A percentile compares a stretch with the other conserved stretches of the same genome.
Conservation (phyloP, 768 basidiomycete genomes). For the Cyathus striatus region DNA sequence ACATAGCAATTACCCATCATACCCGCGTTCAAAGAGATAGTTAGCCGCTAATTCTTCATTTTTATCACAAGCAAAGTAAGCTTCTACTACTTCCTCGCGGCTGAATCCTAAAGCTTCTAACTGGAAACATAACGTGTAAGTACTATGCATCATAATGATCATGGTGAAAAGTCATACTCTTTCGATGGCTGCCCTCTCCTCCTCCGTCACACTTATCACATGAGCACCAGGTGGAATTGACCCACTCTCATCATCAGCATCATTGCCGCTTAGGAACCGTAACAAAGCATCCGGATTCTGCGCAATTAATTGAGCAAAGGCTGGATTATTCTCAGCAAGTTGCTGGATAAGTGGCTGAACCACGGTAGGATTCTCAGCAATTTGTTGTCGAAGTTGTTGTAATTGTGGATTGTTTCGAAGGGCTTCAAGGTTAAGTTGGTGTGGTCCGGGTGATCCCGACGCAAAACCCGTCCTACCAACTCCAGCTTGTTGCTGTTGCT, state of each 20-base stretch:
- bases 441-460: too few relatives aligned
- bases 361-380: constrained; percentile 71
- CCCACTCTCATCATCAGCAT: constrained; percentile 37
- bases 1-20: constrained; percentile 45
- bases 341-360: constrained; percentile 83
- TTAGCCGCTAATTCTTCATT: constrained; percentile 97
- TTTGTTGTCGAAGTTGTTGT: constrained; percentile 65
- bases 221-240: constrained; percentile 46
- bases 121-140: constrained; percentile 32
- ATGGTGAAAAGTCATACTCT: constrained; percentile 61
- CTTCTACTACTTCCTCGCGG: constrained; percentile 76
- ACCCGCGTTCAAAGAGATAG: constrained; percentile 75
- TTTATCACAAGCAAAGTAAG: constrained; percentile 93
- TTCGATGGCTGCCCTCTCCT: constrained; percentile 86
- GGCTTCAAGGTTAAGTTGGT: constrained; percentile 38
- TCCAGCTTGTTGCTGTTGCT: constrained; percentile 37
- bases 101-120: constrained; percentile 86
- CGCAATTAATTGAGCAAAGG: constrained; percentile 61
- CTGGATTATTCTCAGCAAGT: constrained; percentile 69
- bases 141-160: constrained; percentile 1
- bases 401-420: constrained; percentile 64
- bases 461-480: constrained; percentile 23
- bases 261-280: constrained; percentile 48
- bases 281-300: constrained; percentile 68
- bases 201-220: constrained; percentile 73